Conservation (phyloP, 2,329 filamentous ascomycete species). For the Aspergillus phoenicis region DNA sequence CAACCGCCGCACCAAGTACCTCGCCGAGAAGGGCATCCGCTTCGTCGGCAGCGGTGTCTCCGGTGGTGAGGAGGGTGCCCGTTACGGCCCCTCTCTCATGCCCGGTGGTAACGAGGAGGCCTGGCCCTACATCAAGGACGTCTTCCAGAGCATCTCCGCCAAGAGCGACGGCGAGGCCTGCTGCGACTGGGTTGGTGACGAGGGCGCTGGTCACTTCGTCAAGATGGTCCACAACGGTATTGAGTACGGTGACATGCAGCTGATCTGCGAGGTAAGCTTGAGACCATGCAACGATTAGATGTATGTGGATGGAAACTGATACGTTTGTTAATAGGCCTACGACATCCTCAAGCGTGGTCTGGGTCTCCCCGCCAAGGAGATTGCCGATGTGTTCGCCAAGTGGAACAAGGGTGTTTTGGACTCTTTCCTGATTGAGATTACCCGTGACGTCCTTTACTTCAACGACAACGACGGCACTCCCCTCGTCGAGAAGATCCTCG, state of each 20-base stretch:
- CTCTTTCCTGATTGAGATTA: conserved; percentile 99
- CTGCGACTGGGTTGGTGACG: conserved; percentile 99
- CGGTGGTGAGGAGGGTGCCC: conserved; percentile 98
- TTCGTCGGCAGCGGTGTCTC: conserved; percentile 98
- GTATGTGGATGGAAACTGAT: conserved; percentile 1
- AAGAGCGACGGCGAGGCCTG: conserved; percentile 97
- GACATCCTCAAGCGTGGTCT: conserved; percentile 99
- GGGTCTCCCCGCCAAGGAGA: conserved; percentile 86
- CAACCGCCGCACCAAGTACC: conserved; percentile 94
- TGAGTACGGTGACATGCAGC: conserved; percentile 99
- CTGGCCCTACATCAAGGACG: conserved; percentile 97
- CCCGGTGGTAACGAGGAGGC: conserved; percentile 97
- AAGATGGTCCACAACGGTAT: conserved; percentile 99
- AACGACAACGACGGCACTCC: conserved; percentile 90
- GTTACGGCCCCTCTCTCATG: conserved; percentile 97
- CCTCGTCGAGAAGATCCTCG: conserved; percentile 97
- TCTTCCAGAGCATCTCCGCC: conserved; percentile 96
- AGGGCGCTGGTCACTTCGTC: conserved; percentile 99
- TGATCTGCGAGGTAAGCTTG: conserved; percentile 87
- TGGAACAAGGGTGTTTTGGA: conserved; percentile 99
- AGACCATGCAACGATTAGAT: neutral
- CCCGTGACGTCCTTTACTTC: conserved; percentile 96
- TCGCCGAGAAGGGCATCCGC: conserved; percentile 81
- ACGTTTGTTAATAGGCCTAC: conserved; percentile 69
- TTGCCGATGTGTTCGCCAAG: conserved; percentile 88